phyloP scores from a whole-genome alignment of 768 basidiomycete species.

The Russula olivacea region DNA sequence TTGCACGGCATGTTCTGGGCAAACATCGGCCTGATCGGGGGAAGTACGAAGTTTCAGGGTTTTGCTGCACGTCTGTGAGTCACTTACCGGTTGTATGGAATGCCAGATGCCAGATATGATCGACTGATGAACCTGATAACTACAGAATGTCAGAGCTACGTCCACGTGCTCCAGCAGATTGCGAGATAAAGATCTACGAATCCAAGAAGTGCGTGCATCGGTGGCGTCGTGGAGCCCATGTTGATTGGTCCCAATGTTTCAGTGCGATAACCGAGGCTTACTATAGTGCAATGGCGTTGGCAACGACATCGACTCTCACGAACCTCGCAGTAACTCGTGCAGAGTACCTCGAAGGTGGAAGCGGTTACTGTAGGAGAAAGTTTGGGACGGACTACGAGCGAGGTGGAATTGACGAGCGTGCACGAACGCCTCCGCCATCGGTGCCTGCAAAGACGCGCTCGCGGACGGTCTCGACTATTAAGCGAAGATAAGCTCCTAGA shows the following conservation, averaged over 20 bases:
- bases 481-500: conserved; percentile 18
- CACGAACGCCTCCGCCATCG: conserved; percentile 6
- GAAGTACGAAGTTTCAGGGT: conserved; percentile 68
- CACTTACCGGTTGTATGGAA: not conserved
- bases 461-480: conserved; percentile 23
- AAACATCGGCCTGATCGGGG: conserved; percentile 87
- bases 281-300: conserved; percentile 53
- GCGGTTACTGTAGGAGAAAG: conserved; percentile 65
- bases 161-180: conserved; percentile 75
- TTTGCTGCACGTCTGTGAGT: conserved; percentile 73
- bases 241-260: conserved; percentile 11
- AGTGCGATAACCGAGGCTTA: conserved; percentile 68
- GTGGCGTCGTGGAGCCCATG: not conserved
- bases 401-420: conserved; percentile 12
- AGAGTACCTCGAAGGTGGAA: conserved; percentile 84
- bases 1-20: conserved; percentile 93
- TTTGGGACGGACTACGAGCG: conserved; percentile 37
- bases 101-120: not conserved
- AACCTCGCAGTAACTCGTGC: conserved; percentile 59
- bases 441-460: conserved; percentile 12
- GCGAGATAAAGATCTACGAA: conserved; percentile 65
- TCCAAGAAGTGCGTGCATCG: conserved; percentile 59
- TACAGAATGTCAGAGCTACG: conserved; percentile 66
- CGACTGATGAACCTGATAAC: not conserved
- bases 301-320: conserved; percentile 45